Evolutionary conservation across 2,329 filamentous ascomycete genomes (phyloP), one percentile per base, ranked within the genome.

Genomic region (Aspergillus oerlinghausenensis): DNA sequence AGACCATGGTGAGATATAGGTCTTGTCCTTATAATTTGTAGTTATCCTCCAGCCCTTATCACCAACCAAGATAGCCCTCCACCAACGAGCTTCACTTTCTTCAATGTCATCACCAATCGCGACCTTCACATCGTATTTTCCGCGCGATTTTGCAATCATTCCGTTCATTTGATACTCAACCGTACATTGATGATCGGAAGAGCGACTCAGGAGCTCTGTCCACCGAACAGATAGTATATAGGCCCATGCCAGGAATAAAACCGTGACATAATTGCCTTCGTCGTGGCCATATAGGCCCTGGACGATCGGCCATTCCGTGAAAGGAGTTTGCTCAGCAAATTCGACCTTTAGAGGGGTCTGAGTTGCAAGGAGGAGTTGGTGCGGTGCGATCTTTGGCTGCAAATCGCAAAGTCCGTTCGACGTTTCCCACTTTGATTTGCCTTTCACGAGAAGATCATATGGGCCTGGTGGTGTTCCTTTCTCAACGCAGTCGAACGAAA

Each of bases 151-250:
- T 19, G 57, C 29, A 11, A 17, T 4, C 28, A 10, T 29, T 1
- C 21, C 49, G 5, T 25, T 28, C 17, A n/a, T 14, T n/a, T 25
- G 49, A 40, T 61, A 61, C 6, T 6, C 26, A 19, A 59, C 55
- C 42, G 38, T 42, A 54, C 63, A 65, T 43, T 55, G 49, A 23
- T 67, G 64, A 4, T 58, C 58, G 1, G 42, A 43, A 35, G 64
- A 68, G 28, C 53, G 52, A 45, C 32, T 29, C 25, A 65, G 63
- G 29, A 63, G 54, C 51, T 67, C 64, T 49, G 57, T 61, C 64
- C 62, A 69, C 52, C 59, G 52, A 47, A 58, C 62, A 49, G 63
- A 67, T 28, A 66, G 21, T 2, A 68, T 62, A 59, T 67, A 66
- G 8, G 65, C 62, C 63, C 65, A 68, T 48, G 64, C 64, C 21